Evolutionary conservation across 805 yeast species (phyloP).

Genomic region (Brettanomyces custersianus): DNA sequence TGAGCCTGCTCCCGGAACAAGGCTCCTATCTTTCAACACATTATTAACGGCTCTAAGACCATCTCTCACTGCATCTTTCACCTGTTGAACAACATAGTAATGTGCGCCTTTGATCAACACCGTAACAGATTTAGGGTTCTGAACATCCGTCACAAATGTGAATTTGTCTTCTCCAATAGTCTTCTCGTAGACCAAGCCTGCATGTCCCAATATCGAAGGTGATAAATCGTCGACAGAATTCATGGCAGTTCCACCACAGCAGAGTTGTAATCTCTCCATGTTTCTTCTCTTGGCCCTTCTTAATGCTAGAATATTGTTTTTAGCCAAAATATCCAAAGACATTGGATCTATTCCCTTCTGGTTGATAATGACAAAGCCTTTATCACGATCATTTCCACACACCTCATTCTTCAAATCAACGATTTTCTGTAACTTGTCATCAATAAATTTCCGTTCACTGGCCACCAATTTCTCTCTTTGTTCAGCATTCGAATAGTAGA

Average conservation of each 20-base stretch:
- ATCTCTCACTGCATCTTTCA: constrained; percentile 95
- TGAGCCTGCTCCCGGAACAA: constrained; percentile 97
- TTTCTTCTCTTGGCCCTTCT: constrained; percentile 98
- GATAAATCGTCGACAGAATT: constrained; percentile 90
- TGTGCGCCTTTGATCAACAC: constrained; percentile 92
- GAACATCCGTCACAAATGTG: constrained; percentile 87
- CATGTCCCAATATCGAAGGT: constrained; percentile 72
- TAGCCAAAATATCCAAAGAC: constrained; percentile 91
- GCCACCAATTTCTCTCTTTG: constrained; percentile 93
- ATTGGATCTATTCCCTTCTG: constrained; percentile 99
- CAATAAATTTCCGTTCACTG: constrained; percentile 88
- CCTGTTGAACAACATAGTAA: constrained; percentile 78
- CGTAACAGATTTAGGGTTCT: constrained; percentile 85
- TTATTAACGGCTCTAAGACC: constrained; percentile 93
- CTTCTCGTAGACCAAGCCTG: constrained; percentile 88
- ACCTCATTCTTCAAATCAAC: constrained; percentile 90
- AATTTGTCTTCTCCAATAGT: constrained; percentile 95
- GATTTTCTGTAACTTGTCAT: constrained; percentile 83
- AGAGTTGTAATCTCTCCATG: constrained; percentile 95
- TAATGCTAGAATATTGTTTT: constrained; percentile 84
- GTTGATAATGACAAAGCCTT: constrained; percentile 88
- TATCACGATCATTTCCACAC: constrained; percentile 61
- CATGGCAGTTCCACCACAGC: constrained; percentile 96
- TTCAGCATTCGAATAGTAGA: constrained; percentile 89
- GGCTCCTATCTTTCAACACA: constrained; percentile 72